Conservation (phyloP, 192 early-diverging fungal genomes). For the Backusella tarrabulga region DNA sequence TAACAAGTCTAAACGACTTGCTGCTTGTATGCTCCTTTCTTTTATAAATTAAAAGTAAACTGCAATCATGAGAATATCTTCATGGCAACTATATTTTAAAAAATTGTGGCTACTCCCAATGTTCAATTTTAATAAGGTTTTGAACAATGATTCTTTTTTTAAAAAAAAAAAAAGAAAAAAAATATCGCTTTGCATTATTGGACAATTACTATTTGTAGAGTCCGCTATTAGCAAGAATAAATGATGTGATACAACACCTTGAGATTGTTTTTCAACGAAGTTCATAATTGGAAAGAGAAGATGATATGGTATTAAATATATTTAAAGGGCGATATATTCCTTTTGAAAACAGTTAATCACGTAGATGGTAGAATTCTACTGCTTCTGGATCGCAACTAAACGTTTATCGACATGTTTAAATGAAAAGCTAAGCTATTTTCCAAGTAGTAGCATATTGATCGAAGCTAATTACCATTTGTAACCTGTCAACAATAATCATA, state of each 20-base stretch:
- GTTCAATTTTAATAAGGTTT: background rate
- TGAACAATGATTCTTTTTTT: background rate
- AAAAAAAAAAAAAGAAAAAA: background rate
- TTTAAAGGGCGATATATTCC: background rate
- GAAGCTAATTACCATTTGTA: background rate
- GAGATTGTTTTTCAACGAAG: background rate
- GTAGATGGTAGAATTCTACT: background rate
- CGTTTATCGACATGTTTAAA: background rate
- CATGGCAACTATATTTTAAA: background rate
- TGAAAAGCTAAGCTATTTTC: background rate
- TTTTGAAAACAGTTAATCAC: background rate
- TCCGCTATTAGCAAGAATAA: background rate
- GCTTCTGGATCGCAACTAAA: background rate
- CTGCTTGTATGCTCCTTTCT: background rate
- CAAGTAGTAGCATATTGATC: background rate
- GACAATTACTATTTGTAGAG: background rate
- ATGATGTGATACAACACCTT: slow-evolving; percentile 4
- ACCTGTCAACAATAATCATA: background rate
- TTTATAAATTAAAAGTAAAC: background rate
- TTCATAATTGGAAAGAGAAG: background rate
- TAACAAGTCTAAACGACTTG: background rate
- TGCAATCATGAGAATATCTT: background rate
- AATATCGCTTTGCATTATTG: background rate
- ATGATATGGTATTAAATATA: background rate
- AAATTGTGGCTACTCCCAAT: background rate